These are phyloP conservation scores for Didymella pinodella DNA, from an alignment of 2,329 filamentous ascomycete species.

Conservation along the genomic window DNA sequence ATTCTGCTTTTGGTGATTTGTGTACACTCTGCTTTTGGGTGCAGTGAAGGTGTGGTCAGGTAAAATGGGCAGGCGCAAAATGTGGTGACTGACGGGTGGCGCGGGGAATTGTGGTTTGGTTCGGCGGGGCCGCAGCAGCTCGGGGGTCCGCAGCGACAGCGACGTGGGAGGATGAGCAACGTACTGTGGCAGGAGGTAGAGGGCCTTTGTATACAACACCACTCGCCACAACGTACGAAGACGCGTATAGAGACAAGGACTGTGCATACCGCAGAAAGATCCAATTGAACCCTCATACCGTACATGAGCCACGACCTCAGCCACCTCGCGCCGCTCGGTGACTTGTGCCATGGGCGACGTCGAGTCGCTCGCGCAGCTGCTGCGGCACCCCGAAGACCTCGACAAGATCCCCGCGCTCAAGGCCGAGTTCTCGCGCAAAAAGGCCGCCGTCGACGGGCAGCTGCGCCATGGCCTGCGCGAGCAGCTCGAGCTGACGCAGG, in stretches of 20 bases:
- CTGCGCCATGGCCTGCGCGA: constrained; percentile 87
- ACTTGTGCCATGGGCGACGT: constrained; percentile 66
- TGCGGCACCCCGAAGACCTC: constrained; percentile 94
- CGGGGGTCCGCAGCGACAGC: background rate
- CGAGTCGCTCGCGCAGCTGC: constrained; percentile 78
- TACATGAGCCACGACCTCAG: background rate
- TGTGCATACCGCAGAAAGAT: background rate
- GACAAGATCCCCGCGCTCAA: constrained; percentile 93
- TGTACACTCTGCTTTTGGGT: background rate
- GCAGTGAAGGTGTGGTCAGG: background rate
- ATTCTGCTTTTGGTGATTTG: background rate
- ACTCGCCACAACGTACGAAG: background rate
- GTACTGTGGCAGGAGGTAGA: background rate
- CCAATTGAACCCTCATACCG: background rate
- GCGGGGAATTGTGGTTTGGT: background rate
- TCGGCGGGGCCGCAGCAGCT: background rate
- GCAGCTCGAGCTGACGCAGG: constrained; percentile 92
- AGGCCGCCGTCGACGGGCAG: constrained; percentile 87
- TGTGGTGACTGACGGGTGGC: constrained; percentile 1
- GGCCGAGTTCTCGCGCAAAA: constrained; percentile 93
- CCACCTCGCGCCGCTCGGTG: background rate
- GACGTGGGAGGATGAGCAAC: background rate
- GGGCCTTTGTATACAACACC: background rate
- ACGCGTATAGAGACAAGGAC: background rate
- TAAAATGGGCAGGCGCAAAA: constrained; percentile 5